Conservation (phyloP, 371 early-diverging fungal genomes). For the Mortierella sp. region DNA sequence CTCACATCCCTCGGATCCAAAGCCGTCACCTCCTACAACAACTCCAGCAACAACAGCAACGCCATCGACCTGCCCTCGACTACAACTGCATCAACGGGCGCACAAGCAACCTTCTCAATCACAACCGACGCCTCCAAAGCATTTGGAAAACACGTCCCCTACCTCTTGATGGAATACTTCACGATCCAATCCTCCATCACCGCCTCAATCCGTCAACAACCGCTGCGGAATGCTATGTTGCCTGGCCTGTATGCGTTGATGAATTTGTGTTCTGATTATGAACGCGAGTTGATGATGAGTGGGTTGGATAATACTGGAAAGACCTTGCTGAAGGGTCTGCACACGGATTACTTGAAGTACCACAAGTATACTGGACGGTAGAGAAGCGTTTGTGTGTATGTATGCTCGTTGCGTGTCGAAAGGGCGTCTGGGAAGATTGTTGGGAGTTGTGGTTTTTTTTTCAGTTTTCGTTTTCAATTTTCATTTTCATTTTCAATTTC, state of each 20-base stretch:
- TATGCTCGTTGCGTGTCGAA: too few relatives aligned
- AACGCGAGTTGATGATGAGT: constrained; percentile 77
- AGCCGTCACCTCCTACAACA: constrained; percentile 27
- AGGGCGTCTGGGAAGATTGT: not conserved
- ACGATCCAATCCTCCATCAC: constrained; percentile 72
- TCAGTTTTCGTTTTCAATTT: not conserved
- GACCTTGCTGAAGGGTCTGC: constrained; percentile 68
- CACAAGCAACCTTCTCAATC: constrained; percentile 26
- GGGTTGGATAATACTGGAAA: constrained; percentile 73
- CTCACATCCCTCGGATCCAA: constrained; percentile 64
- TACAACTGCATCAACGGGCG: constrained; percentile 11
- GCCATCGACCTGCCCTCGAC: constrained; percentile 35
- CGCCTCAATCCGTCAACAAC: constrained; percentile 66
- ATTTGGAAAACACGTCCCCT: constrained; percentile 80
- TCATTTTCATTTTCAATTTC: too few relatives aligned
- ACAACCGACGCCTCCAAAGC: constrained; percentile 61
- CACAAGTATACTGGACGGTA: constrained; percentile 78
- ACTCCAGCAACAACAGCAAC: constrained; percentile 3
- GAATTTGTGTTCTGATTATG: constrained; percentile 78
- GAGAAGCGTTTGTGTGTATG: not conserved
- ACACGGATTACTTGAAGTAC: constrained; percentile 69
- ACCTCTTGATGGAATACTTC: constrained; percentile 75
- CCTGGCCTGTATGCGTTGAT: constrained; percentile 78
- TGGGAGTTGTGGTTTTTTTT: not conserved
- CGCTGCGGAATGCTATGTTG: constrained; percentile 67